Evolutionary conservation across 2,329 filamentous ascomycete species (phyloP).

Genomic region (Cladorrhinum sp.): DNA sequence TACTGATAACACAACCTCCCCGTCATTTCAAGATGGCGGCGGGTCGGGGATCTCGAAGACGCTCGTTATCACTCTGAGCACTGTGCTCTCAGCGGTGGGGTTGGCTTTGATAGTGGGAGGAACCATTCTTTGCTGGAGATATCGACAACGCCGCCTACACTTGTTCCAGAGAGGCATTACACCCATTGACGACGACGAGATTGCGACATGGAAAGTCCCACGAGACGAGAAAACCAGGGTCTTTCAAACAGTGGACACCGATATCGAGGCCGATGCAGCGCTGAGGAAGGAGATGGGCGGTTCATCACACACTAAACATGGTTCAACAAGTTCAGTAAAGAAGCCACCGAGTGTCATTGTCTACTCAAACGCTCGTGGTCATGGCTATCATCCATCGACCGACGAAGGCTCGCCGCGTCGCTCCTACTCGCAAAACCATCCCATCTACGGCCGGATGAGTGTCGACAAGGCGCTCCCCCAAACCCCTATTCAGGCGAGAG

Average conservation of each 20-base stretch:
- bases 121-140: conserved; percentile 39
- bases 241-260: conserved; percentile 18
- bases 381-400: conserved; percentile 31
- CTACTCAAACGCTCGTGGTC: conserved; percentile 37
- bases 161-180: conserved; percentile 55
- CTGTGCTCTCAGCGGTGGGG: conserved; percentile 46
- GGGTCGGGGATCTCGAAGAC: conserved; percentile 31
- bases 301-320: conserved; percentile 34
- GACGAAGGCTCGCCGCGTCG: conserved; percentile 26
- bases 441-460: conserved; percentile 24
- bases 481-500: conserved; percentile 53
- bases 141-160: conserved; percentile 37
- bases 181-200: conserved; percentile 63
- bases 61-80: conserved; percentile 51
- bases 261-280: conserved; percentile 19
- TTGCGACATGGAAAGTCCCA: conserved; percentile 57
- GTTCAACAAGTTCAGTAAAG: conserved; percentile 36
- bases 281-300: conserved; percentile 32
- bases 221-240: conserved; percentile 23
- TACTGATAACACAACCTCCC: conserved; percentile 8
- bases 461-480: conserved; percentile 41
- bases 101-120: conserved; percentile 37
- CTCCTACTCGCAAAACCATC: conserved; percentile 17
- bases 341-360: conserved; percentile 54
- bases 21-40: conserved; percentile 11